Evolutionary conservation across 495 filamentous ascomycete genomes (phyloP), one percentile per base, ranked within the genome.

Genomic region (Halenospora varia): DNA sequence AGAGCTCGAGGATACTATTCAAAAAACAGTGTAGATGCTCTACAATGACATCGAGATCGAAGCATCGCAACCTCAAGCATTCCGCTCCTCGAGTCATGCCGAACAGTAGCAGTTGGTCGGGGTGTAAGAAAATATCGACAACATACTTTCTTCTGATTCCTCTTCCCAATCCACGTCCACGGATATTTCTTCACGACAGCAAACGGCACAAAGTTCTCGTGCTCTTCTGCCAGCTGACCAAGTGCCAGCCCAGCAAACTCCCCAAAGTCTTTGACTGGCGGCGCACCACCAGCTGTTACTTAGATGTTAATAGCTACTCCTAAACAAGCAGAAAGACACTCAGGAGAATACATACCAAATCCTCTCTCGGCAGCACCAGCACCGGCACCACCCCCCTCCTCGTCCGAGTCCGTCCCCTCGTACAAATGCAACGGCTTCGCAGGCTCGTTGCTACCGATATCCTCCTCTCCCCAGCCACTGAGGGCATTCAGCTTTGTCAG

Each of bases 161-260:
- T 51, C 20, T 72, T 73, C 40, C 73, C 70, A 53, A 86, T 70
- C 61, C 82, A 87, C 47, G 71, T 77, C 66, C 84, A 80, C 0
- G 84, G 82, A 61, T 83, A 91, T 35, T 73, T 77, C 35, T 65
- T 74, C 26, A 92, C 70, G 0, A 82, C 73, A 74, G 62, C 57
- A 86, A 82, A 0, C 87, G 83, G 53, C 74, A 81, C 68, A 91
- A 92, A 2, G 48, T 61, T 15, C n/a, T 69, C 65, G 24, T 67
- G 54, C n/a, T 53, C 52, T 17, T 41, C n/a, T 45, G 71, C 70
- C 18, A 69, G 45, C 50, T 63, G 11, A 18, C 61, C 59, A 17
- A 54, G 2, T 25, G 61, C 10, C 51, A 66, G 48, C 4, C 23
- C 19, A 22, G 35, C 56, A 39, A 39, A 18, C 9, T 52, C 50